Evolutionary conservation across 306 rosid species (phyloP).

Genomic region (Dryas drummondii): DNA sequence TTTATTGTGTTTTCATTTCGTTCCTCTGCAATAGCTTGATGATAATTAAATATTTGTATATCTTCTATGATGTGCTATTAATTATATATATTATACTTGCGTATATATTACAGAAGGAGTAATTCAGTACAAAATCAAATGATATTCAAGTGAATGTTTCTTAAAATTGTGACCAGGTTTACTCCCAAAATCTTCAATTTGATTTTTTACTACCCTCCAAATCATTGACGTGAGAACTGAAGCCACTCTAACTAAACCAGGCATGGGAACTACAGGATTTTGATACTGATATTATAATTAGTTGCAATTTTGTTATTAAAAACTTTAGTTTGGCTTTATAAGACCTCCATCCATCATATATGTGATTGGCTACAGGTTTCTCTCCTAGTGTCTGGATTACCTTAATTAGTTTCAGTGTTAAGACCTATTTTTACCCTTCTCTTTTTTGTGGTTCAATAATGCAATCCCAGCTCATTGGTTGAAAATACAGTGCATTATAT

Average conservation of each 20-base stretch:
- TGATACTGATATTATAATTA: background rate
- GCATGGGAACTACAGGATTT: background rate
- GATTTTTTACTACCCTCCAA: no score
- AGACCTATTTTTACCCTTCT: background rate
- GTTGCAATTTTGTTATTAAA: background rate
- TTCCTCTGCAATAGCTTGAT: background rate
- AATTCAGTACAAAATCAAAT: background rate
- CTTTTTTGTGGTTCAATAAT: background rate
- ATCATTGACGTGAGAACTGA: background rate
- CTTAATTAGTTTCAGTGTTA: background rate
- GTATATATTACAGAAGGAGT: background rate
- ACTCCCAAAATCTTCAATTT: background rate
- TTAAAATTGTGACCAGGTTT: background rate
- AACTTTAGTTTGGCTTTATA: background rate
- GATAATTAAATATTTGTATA: no score
- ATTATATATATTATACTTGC: background rate
- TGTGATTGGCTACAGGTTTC: background rate
- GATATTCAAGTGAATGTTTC: background rate
- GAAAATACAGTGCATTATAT: background rate
- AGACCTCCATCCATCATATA: background rate
- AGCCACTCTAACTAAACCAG: background rate
- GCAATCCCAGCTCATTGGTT: background rate
- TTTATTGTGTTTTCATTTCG: background rate
- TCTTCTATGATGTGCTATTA: no score
- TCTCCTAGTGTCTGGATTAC: background rate